Conservation (phyloP, 2,329 filamentous ascomycete genomes). For the Trichoderma citrinoviride region DNA sequence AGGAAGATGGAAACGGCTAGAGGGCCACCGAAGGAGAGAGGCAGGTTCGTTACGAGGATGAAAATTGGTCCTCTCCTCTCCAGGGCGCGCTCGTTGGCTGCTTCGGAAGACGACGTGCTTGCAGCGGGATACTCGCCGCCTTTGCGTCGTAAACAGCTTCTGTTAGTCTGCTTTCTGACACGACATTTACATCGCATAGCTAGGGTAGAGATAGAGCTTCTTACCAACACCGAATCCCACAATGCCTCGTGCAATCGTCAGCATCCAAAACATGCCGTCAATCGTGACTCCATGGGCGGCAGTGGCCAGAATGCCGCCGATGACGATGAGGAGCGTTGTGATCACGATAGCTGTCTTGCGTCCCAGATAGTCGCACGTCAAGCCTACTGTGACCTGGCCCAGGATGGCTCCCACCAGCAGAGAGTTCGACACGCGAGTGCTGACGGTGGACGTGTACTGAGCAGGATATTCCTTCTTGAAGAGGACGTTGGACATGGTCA, state of each 20-base stretch:
- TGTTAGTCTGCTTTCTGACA: neutral
- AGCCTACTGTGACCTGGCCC: constrained; percentile 40
- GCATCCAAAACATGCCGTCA: constrained; percentile 52
- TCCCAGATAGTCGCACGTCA: constrained; percentile 49
- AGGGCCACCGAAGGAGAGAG: constrained; percentile 34
- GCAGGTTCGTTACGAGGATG: constrained; percentile 46
- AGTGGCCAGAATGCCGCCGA: constrained; percentile 46
- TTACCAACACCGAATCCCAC: constrained; percentile 45
- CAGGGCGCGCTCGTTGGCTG: constrained; percentile 45
- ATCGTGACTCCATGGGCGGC: constrained; percentile 46
- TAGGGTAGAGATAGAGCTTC: neutral
- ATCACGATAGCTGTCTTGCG: constrained; percentile 47
- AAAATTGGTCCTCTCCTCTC: constrained; percentile 42
- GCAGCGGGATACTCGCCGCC: constrained; percentile 48
- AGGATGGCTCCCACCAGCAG: constrained; percentile 44
- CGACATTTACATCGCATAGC: neutral
- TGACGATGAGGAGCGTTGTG: constrained; percentile 47
- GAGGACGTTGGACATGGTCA: constrained; percentile 36
- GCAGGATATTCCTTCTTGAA: constrained; percentile 35
- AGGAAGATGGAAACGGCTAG: constrained; percentile 46
- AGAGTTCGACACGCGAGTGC: constrained; percentile 42
- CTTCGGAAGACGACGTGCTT: constrained; percentile 46
- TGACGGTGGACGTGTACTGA: constrained; percentile 38
- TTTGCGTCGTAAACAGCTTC: neutral
- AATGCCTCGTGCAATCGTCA: constrained; percentile 48